Evolutionary conservation across 768 basidiomycete genomes (phyloP), one percentile per base, ranked within the genome.

Genomic region (Boletus sp.): DNA sequence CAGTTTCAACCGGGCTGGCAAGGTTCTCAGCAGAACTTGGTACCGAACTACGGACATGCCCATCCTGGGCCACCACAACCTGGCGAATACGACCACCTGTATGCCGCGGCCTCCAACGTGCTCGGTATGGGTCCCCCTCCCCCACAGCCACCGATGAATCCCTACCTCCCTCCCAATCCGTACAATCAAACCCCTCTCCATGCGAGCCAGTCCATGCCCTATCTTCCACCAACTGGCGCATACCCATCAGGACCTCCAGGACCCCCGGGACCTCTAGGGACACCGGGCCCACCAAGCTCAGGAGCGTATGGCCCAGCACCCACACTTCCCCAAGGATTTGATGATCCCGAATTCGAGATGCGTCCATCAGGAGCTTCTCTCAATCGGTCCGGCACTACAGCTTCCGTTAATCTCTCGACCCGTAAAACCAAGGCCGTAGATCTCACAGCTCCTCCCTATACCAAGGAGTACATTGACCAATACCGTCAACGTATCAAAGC

Each of bases 401-500:
- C 79, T 24, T 84, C 85, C 3, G 80, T 86, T 18, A 68, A 76
- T 35, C 79, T 79, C 18, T 79, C 81, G n/a, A 81, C 84, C 6
- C 76, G 80, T 52, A 89, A 87, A 73, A 85, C 82, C 57, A 92
- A 92, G 70, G 92, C 92, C 3, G 83, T 93, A 45, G 92, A 94
- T 70, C 76, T 93, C 56, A 83, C 78, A 39, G 82, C 89, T 0
- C 92, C 92, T 24, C 95, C 95, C 2, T 95, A 86, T 71, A 97
- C 94, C 17, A 95, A 94, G 69, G 89, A 94, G 65, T 97, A 95
- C 69, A 94, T 99, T 64, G 97, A 99, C 68, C 89, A 97, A 70
- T 99, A 99, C 75, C 91, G 97, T 18, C 89, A 90, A 55, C 87
- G 97, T 51, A 97, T 99, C 77, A 98, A 98, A 74, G 89, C 85